phyloP scores from a whole-genome alignment of 169 alveolate genomes.

The Plasmodium inui region DNA sequence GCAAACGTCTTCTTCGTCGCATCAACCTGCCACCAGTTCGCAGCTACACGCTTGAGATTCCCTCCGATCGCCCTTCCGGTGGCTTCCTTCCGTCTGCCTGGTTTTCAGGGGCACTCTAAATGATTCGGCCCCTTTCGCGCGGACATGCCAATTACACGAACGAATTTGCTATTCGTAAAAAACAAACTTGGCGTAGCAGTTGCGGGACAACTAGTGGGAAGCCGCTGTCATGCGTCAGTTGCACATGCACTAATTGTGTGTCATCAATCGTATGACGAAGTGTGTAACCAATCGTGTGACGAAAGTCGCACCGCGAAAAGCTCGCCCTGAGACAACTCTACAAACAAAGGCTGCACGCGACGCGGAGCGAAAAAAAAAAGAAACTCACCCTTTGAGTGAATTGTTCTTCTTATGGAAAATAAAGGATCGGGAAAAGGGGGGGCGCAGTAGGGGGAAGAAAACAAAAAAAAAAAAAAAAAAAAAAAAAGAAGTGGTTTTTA shows the following conservation, averaged over 20 bases:
- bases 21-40: neutral
- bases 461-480: neutral
- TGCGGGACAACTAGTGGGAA: neutral
- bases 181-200: neutral
- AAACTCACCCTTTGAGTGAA: neutral
- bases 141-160: neutral
- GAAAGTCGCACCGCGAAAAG: neutral
- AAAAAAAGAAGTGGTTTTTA: neutral
- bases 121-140: neutral
- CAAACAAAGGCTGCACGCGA: neutral
- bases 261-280: too few relatives aligned
- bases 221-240: neutral
- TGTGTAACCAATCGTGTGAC: neutral
- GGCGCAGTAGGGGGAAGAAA: neutral
- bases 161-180: neutral
- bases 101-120: neutral
- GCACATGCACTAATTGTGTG: neutral
- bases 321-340: neutral
- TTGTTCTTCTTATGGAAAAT: neutral
- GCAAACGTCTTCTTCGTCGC: neutral
- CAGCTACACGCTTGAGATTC: neutral
- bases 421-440: neutral
- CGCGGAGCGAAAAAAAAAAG: neutral
- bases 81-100: neutral
- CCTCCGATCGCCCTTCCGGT: neutral